Base-by-base conservation (phyloP, 345 rosid species). In the Linum trigynum region DNA sequence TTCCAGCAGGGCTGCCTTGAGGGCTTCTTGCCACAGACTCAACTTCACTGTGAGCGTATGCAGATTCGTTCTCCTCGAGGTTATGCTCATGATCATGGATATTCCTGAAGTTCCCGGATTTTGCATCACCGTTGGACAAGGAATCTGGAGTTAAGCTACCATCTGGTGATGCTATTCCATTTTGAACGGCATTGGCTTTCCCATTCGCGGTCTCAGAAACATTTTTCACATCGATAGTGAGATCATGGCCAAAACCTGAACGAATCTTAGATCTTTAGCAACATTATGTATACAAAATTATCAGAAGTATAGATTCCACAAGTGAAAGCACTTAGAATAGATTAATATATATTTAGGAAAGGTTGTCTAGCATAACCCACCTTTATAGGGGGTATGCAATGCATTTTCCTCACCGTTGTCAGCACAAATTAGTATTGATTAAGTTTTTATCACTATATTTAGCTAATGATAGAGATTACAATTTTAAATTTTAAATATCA, bases 171-270 rank as follows among this genome's bases (percentile, higher is more conserved):
- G 81, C 76, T 38, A 74, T 75, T 71, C 80, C 96, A 69, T 71
- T 75, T 70, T 85, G 82, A 57, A 55, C 64, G 39, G 75, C 11
- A 48, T 10, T 32, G 5, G 80, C 71, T 35, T 81, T 70, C 61
- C 78, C 69, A 66, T 84, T 78, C 61, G 83, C 39, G 32, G 68
- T 57, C 6, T 23, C 68, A 62, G 81, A 61, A 59, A 39, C 62
- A 12, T 73, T 78, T 39, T 74, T 78, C 63, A 63, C 81, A 73
- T 90, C 89, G 67, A 92, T 59, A 40, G 80, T 78, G 56, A 87
- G 82, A 72, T 90, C 97, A 78, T 86, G 87, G 72, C 78, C 83
- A 79, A 92, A 92, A 62, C 98, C 98, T 92, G 85, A 55, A 70
- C 73, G 71, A 67, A 37, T 4, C 41, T 63, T 66, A 65, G 65